A percentile compares a stretch with the other conserved stretches of the same genome.
phyloP scores from a whole-genome alignment of 257 asterid genomes.

The Asclepias syriaca region DNA sequence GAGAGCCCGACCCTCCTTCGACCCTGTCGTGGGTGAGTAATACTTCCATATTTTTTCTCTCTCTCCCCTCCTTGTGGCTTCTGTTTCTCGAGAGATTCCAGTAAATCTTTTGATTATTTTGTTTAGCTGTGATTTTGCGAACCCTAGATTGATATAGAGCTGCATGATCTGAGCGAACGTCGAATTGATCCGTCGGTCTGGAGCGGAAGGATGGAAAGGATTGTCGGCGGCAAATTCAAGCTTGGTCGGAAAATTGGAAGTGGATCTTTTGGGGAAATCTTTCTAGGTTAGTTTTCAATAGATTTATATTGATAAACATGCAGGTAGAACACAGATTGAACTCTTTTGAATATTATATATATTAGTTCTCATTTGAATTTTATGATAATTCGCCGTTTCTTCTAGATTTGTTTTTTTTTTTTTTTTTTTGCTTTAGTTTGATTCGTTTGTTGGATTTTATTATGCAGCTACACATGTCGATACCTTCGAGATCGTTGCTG shows the following conservation, averaged over 20 bases:
- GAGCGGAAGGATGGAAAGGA: conserved; percentile 26
- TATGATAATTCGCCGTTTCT: neutral
- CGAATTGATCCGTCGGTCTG: conserved; percentile 11
- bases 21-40: neutral
- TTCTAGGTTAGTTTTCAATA: conserved; percentile 42
- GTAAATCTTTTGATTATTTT: neutral
- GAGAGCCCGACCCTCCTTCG: neutral
- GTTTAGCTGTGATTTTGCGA: neutral
- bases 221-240: conserved; percentile 76
- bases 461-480: conserved; percentile 84
- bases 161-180: conserved; percentile 4
- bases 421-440: conserved; percentile 2
- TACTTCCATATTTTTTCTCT: neutral
- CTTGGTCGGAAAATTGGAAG: conserved; percentile 83
- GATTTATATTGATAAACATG: neutral
- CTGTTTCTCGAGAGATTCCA: neutral
- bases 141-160: neutral
- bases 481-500: conserved; percentile 84
- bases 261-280: conserved; percentile 83
- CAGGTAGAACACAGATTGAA: neutral
- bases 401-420: conserved; percentile 2
- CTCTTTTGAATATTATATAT: conserved; percentile 1
- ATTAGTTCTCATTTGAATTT: neutral
- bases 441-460: conserved; percentile 4
- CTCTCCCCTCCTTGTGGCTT: neutral